Base-by-base conservation (phyloP, 2,329 filamentous ascomycete species). In the Chrysosporium queenslandicum region DNA sequence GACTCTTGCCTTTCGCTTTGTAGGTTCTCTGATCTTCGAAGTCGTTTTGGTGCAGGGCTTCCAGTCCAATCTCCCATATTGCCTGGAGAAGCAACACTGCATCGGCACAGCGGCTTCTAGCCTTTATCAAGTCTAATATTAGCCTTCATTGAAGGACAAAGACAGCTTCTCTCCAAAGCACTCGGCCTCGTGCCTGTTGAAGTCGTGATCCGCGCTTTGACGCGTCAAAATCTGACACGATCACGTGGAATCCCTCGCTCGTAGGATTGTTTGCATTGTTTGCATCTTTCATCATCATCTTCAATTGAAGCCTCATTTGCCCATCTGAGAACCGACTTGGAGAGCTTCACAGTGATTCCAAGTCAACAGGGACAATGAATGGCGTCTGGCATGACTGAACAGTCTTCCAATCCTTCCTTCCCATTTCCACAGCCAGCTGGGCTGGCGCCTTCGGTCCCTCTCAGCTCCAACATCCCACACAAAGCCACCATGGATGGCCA, bases 151-250 rank as follows among this genome's bases (percentile, higher is more conserved):
- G 23, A 40, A 23, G 18, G 32, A 4, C 32, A n/a, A 12, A 12
- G 8, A n/a, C n/a, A n/a, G n/a, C n/a, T n/a, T n/a, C n/a, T n/a
- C n/a, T n/a, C n/a, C n/a, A n/a, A 7, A 11, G 14, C 9, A 14
- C 4, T 34, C 32, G 14, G n/a, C n/a, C 4, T 36, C 32, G 32
- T 12, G 32, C n/a, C 32, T 14, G 32, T 4, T 36, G 9, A 36
- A n/a, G 12, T 29, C 9, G 27, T 29, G n/a, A n/a, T n/a, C 12
- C 20, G 16, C 37, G 37, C 18, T 23, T 37, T 2, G n/a, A 63
- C 65, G 63, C 61, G 53, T 45, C 37, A 16, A 25, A 30, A n/a
- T 36, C 18, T 46, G 20, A 53, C 48, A 42, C 50, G 12, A 42
- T 42, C 21, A 46, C 43, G 52, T 39, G 34, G 41, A 30, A 23